Evolutionary conservation across 1,139 yeast genomes (phyloP).

Genomic region (Pichia norvegensis): DNA sequence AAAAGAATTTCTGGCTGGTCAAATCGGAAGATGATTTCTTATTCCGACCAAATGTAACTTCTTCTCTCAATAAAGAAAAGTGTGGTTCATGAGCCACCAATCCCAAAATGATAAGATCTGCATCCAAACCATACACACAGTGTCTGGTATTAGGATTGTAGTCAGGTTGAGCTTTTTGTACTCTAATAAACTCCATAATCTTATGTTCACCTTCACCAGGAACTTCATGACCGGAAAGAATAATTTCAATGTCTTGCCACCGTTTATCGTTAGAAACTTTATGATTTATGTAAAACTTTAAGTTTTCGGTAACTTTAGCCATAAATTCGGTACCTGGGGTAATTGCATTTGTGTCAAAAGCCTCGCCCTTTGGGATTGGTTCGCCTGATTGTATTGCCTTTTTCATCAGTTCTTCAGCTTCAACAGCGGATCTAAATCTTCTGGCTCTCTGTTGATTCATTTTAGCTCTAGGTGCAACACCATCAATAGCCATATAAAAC

Average conservation of each 20-base stretch:
- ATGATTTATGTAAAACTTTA: constrained; percentile 85
- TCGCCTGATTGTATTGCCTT: constrained; percentile 59
- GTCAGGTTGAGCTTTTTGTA: constrained; percentile 63
- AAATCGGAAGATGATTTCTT: constrained; percentile 44
- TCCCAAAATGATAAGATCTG: constrained; percentile 96
- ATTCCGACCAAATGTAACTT: constrained; percentile 73
- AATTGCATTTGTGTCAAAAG: constrained; percentile 90
- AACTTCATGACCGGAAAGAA: constrained; percentile 93
- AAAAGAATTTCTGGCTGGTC: constrained; percentile 70
- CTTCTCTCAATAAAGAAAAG: constrained; percentile 90
- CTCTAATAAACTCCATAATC: constrained; percentile 88
- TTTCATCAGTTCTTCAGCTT: constrained; percentile 70
- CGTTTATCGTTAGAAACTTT: constrained; percentile 84
- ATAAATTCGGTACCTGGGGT: constrained; percentile 99
- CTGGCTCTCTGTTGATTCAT: constrained; percentile 99
- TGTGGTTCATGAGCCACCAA: constrained; percentile 95
- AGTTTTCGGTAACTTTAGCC: constrained; percentile 78
- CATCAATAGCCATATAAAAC: constrained; percentile 97
- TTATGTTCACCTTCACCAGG: constrained; percentile 99
- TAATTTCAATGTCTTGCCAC: constrained; percentile 80
- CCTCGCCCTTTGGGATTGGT: constrained; percentile 59
- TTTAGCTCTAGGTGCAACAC: constrained; percentile 98
- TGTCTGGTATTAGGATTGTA: constrained; percentile 86
- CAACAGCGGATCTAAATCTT: constrained; percentile 91
- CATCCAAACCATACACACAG: constrained; percentile 96